These are phyloP conservation scores for Fraxinus latifolia DNA, from an alignment of 305 asterid genomes.

Conservation along the genomic window DNA sequence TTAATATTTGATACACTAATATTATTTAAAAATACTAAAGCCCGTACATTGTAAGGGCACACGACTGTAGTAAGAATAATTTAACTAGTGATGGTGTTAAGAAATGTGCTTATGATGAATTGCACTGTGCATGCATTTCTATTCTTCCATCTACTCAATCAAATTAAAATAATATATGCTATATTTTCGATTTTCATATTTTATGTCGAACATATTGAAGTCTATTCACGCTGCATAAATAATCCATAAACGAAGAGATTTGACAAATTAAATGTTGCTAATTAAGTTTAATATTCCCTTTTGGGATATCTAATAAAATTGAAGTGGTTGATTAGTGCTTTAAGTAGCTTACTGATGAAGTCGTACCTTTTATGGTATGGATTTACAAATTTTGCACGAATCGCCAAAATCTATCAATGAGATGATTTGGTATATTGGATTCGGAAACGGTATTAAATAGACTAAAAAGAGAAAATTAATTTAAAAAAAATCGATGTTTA, in stretches of 20 bases:
- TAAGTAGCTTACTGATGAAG: background rate
- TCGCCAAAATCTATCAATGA: background rate
- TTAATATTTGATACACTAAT: background rate
- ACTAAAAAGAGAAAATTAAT: no score
- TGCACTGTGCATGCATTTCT: background rate
- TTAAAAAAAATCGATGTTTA: no score
- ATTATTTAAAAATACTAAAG: no score
- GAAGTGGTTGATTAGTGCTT: background rate
- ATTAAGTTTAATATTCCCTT: background rate
- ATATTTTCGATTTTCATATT: background rate
- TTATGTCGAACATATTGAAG: background rate
- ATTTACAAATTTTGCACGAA: background rate
- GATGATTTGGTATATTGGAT: background rate
- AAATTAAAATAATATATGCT: background rate
- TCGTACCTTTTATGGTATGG: background rate
- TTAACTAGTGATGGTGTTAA: background rate
- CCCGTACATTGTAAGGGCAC: no score
- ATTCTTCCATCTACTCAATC: background rate
- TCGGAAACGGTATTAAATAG: background rate
- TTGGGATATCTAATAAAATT: background rate
- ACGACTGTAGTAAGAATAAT: background rate
- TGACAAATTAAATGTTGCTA: background rate
- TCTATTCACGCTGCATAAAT: background rate
- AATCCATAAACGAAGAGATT: background rate
- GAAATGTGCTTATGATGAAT: background rate